A percentile compares a stretch with the other conserved stretches of the same genome.
These are phyloP conservation scores for Hibiscus tridactylites DNA, from an alignment of 345 rosid species.

Conservation along the genomic window DNA sequence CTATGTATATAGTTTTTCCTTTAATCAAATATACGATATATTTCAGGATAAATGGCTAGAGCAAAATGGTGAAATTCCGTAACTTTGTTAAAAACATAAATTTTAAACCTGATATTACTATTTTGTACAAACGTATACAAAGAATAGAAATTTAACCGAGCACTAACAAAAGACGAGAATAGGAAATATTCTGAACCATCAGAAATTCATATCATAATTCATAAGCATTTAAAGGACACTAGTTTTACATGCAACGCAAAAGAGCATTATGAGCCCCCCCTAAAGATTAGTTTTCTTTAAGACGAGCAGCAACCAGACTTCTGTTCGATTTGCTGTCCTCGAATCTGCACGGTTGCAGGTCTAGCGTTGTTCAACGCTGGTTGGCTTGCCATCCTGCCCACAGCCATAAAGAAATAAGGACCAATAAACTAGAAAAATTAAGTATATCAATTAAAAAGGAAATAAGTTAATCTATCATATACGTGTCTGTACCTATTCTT, in stretches of 20 bases:
- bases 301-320: constrained; percentile 93
- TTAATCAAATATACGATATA: too few species aligned
- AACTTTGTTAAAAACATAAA: background rate
- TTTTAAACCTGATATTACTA: constrained; percentile 15
- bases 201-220: constrained; percentile 15
- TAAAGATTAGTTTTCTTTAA: constrained; percentile 20
- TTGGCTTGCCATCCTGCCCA: constrained; percentile 92
- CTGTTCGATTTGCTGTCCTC: constrained; percentile 93
- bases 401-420: background rate
- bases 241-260: constrained; percentile 42
- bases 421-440: background rate
- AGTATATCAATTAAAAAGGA: too few species aligned
- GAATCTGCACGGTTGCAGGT: constrained; percentile 88
- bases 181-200: constrained; percentile 21
- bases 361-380: constrained; percentile 65
- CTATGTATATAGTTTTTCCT: too few species aligned
- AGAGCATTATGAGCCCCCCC: constrained; percentile 8
- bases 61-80: background rate
- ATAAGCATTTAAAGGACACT: constrained; percentile 20
- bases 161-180: constrained; percentile 15
- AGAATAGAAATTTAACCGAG: constrained; percentile 30
- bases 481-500: constrained; percentile 39
- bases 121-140: constrained; percentile 48
- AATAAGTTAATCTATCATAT: background rate
- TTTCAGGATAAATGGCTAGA: too few species aligned